Evolutionary conservation across 352 stramenopile species (phyloP).

Genomic region (Globisporangium takayamanum): DNA sequence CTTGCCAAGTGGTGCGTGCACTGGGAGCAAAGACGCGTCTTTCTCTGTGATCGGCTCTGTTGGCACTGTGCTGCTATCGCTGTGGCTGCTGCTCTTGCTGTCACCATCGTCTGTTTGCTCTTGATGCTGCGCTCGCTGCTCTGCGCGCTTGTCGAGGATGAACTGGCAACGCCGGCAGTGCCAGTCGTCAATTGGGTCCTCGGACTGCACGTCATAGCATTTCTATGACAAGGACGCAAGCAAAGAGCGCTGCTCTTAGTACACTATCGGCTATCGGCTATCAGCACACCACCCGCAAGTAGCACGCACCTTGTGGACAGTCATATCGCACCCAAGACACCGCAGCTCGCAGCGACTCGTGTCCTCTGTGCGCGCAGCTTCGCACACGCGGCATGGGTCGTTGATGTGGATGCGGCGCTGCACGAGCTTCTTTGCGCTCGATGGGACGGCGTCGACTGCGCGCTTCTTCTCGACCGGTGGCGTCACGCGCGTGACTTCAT

Average conservation of each 20-base stretch:
- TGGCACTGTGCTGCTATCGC: neutral
- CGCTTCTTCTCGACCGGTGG: conserved; percentile 15
- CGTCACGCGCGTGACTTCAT: conserved; percentile 2
- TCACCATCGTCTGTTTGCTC: neutral
- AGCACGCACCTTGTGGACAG: conserved; percentile 45
- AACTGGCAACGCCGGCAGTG: conserved; percentile 52
- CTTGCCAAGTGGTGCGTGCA: conserved; percentile 23
- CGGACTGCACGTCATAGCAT: conserved; percentile 47
- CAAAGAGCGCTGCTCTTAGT: neutral
- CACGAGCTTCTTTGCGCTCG: conserved; percentile 38
- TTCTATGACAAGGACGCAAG: conserved; percentile 14
- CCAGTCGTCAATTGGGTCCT: conserved; percentile 40
- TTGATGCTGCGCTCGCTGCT: neutral
- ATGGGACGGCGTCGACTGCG: neutral
- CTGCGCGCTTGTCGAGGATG: conserved; percentile 28
- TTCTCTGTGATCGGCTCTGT: neutral
- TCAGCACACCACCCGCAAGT: neutral
- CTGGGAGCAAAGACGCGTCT: conserved; percentile 22
- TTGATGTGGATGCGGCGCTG: conserved; percentile 68
- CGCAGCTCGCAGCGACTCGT: conserved; percentile 48
- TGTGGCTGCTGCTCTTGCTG: conserved; percentile 5
- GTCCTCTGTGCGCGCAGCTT: conserved; percentile 42
- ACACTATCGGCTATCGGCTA: no score
- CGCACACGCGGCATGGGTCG: conserved; percentile 61
- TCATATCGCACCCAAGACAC: conserved; percentile 59